Evolutionary conservation across 495 filamentous ascomycete species (phyloP).

Genomic region (Parmelia sp.): DNA sequence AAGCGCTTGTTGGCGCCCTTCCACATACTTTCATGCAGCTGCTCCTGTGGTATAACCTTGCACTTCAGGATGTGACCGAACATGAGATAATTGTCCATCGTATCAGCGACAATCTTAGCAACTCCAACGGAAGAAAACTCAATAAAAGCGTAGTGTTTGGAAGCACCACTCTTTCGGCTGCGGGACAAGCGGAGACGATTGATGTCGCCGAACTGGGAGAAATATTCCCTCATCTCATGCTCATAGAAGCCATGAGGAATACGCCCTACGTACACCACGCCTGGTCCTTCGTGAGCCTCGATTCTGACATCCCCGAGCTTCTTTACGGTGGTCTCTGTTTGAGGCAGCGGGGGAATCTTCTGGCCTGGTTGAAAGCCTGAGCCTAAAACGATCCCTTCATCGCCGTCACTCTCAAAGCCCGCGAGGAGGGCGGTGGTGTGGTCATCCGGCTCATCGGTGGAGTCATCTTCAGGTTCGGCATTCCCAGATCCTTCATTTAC

Average conservation of each 20-base stretch:
- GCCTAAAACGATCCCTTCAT: conserved; percentile 49
- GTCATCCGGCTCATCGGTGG: conserved; percentile 50
- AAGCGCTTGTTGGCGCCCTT: conserved; percentile 82
- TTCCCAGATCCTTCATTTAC: conserved; percentile 29
- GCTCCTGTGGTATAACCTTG: conserved; percentile 64
- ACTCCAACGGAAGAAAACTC: conserved; percentile 75
- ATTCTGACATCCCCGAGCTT: conserved; percentile 39
- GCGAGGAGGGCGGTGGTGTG: conserved; percentile 64
- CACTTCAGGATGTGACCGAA: conserved; percentile 89
- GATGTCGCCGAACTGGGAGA: conserved; percentile 89
- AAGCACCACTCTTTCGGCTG: conserved; percentile 78
- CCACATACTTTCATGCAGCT: conserved; percentile 75
- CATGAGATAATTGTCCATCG: conserved; percentile 96
- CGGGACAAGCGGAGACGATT: conserved; percentile 77
- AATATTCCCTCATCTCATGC: conserved; percentile 88
- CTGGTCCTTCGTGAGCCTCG: conserved; percentile 48
- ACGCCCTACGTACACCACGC: conserved; percentile 81
- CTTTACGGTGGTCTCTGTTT: conserved; percentile 54
- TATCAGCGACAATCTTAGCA: conserved; percentile 80
- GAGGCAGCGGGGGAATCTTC: conserved; percentile 52
- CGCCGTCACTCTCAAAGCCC: conserved; percentile 76
- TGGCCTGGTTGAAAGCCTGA: conserved; percentile 51
- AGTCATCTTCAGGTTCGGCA: conserved; percentile 32
- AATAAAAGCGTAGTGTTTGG: conserved; percentile 89
- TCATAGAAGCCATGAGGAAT: conserved; percentile 97